Base-by-base conservation (phyloP, 257 asterid genomes). In the Coffea canephora region DNA sequence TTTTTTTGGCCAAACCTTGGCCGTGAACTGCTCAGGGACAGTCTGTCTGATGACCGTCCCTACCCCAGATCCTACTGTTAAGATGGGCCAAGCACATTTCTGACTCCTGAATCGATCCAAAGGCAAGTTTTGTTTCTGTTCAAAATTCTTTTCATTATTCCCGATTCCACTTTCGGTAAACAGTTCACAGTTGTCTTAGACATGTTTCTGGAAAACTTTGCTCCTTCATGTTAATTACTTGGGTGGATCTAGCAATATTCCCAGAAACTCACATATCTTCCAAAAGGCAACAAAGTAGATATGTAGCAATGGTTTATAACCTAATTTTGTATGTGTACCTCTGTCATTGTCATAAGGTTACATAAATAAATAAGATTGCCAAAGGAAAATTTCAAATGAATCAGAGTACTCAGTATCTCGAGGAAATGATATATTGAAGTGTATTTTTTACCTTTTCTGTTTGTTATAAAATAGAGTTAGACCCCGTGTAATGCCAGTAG, bases 401-500 rank as follows among this genome's bases (percentile, higher is more conserved):
- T 16, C 39, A 57, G 27, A 50, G 21, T 19, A 43, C 34, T 43
- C 1, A 75, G 19, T 46, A 52, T 74, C 43, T n/a, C 14, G n/a
- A 62, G 68, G n/a, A 59, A 34, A 50, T 1, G 4, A 8, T 31
- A 69, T 36, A 27, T 25, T 23, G 46, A 14, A n/a, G n/a, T 18
- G 23, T 39, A 39, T 39, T 39, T 39, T 18, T 9, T 85, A 92
- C 99, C 99, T 93, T 85, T 93, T 93, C 85, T 92, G 97, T 85
- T 88, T 90, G 90, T 93, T 95, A 77, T 91, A 90, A 79, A 95
- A 95, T 76, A 95, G 70, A 64, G 98, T 95, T 77, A 95, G 89
- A 68, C 97, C 99, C 86, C 93, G 89, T 11, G 97, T 88, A 84
- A 95, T 92, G 79, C 99, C 99, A 54, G 71, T 84, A 14, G 93